Evolutionary conservation across 352 stramenopile genomes (phyloP), one percentile per base, ranked within the genome.

Genomic region (Plasmopara halstedii): DNA sequence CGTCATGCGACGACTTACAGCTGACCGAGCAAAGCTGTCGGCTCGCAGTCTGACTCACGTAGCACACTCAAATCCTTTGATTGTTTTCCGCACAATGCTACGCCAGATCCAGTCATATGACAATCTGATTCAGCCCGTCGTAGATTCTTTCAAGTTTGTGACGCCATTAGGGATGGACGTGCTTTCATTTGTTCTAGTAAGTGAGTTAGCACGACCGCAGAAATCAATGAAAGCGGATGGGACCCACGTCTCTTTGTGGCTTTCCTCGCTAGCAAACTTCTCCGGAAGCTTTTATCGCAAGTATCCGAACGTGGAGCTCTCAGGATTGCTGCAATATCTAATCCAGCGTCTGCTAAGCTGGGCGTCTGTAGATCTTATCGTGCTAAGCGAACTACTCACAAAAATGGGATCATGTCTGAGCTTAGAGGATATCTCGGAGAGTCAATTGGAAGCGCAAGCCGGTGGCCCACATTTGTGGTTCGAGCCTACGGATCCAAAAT

Each of bases 81-180:
- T 97, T 10, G 88, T 97, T 11, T 98, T 97, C 51, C 83, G 78
- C 17, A 95, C 88, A 11, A 97, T 98, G 72, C 62, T 98, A 20
- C 81, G 79, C 37, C 90, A 97, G 62, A 97, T 98, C 62, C 91
- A 98, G 62, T 97, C 89, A 61, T 98, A 98, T 55, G 94, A 97
- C 48, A 98, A 98, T 57, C 65, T 98, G 48, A 97, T 98, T 42
- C 73, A 95, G 51, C 89, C 96, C 11, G 94, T 98, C 46, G 90
- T 98, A 6, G 92, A 98, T 50, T 87, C 83, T n/a, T 91, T 97
- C 58, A 91, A 95, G 49, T 97, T 95, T 54, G 75, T 97, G 14
- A 96, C 91, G 5, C 85, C 86, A 11, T 67, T 98, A 15, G 85
- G 85, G 15, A 88, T 97, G 63, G 94, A 98, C 67, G 91, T 97